These are phyloP conservation scores for Pseudogymnoascus sp. DNA, from an alignment of 2,329 filamentous ascomycete species.

Conservation along the genomic window DNA sequence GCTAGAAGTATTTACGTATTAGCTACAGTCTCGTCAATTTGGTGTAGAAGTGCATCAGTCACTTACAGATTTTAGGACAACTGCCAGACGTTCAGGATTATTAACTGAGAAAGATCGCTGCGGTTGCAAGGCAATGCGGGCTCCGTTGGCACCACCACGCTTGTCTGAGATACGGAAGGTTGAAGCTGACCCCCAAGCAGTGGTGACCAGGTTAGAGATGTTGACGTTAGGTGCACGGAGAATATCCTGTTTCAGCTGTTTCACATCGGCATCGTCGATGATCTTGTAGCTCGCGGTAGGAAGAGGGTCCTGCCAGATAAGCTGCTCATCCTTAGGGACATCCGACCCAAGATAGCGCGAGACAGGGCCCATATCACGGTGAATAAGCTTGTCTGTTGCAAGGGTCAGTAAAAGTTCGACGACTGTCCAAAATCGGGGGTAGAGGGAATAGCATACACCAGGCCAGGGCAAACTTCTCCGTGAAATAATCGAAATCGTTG, in stretches of 20 bases:
- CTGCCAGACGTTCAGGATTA: conserved; percentile 40
- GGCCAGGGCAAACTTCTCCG: conserved; percentile 43
- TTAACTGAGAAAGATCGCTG: conserved; percentile 49
- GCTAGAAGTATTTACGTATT: not conserved
- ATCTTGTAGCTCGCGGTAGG: conserved; percentile 38
- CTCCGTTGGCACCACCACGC: conserved; percentile 52
- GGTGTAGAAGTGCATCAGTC: not conserved
- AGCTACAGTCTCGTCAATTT: not conserved
- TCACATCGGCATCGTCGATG: conserved; percentile 41
- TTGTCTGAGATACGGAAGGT: conserved; percentile 49
- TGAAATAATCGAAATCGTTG: conserved; percentile 43
- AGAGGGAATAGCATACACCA: conserved; percentile 23
- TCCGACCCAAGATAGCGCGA: conserved; percentile 49
- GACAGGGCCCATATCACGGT: conserved; percentile 51
- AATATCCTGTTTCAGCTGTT: conserved; percentile 44
- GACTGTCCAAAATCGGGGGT: not conserved
- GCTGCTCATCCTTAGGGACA: conserved; percentile 42
- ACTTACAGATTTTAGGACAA: conserved; percentile 11
- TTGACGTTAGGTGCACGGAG: conserved; percentile 38
- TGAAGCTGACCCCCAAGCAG: conserved; percentile 41
- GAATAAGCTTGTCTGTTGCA: conserved; percentile 53
- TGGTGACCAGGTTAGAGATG: conserved; percentile 38
- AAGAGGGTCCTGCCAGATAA: conserved; percentile 49
- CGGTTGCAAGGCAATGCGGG: conserved; percentile 47
- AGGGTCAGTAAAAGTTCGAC: conserved; percentile 31